phyloP scores from a whole-genome alignment of 1,284 basidiomycete genomes.

The Cryptococcus sp. region DNA sequence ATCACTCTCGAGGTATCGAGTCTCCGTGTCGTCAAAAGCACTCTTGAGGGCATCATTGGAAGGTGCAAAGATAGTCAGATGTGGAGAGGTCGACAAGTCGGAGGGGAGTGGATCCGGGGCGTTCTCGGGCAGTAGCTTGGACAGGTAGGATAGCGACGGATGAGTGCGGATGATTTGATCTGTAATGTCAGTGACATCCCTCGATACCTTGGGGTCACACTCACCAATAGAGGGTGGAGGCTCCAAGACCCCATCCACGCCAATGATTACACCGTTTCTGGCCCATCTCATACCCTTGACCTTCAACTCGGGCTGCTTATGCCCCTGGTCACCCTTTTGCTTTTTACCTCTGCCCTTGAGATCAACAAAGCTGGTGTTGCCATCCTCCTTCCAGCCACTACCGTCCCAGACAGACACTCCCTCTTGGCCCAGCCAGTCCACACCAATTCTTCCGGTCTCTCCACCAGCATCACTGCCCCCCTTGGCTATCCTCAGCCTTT shows the following conservation, averaged over 20 bases:
- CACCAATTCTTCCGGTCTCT: conserved; percentile 57
- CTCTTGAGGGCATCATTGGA: conserved; percentile 71
- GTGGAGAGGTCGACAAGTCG: conserved; percentile 51
- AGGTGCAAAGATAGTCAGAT: conserved; percentile 87
- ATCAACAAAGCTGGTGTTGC: conserved; percentile 12
- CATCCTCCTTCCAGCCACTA: conserved; percentile 28
- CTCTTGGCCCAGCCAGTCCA: conserved; percentile 65
- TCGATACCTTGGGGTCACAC: conserved; percentile 22
- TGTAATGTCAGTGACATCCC: conserved; percentile 26
- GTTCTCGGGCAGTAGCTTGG: conserved; percentile 52
- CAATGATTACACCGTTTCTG: conserved; percentile 72
- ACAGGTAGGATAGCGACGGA: conserved; percentile 64
- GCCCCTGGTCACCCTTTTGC: conserved; percentile 1
- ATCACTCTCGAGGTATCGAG: conserved; percentile 76
- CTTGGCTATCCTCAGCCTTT: conserved; percentile 65
- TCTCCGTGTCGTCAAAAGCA: conserved; percentile 61
- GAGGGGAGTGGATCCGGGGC: conserved; percentile 63
- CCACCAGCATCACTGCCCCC: conserved; percentile 48
- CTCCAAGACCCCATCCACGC: conserved; percentile 69
- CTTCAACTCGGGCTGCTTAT: conserved; percentile 26
- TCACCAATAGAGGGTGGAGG: conserved; percentile 71
- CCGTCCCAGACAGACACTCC: conserved; percentile 52
- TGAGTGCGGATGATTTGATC: conserved; percentile 59
- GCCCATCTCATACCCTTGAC: conserved; percentile 51
- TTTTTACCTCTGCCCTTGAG: conserved; percentile 6